Evolutionary conservation across 2,329 filamentous ascomycete genomes (phyloP), one percentile per base, ranked within the genome.

Genomic region (Cercospora berteroae): DNA sequence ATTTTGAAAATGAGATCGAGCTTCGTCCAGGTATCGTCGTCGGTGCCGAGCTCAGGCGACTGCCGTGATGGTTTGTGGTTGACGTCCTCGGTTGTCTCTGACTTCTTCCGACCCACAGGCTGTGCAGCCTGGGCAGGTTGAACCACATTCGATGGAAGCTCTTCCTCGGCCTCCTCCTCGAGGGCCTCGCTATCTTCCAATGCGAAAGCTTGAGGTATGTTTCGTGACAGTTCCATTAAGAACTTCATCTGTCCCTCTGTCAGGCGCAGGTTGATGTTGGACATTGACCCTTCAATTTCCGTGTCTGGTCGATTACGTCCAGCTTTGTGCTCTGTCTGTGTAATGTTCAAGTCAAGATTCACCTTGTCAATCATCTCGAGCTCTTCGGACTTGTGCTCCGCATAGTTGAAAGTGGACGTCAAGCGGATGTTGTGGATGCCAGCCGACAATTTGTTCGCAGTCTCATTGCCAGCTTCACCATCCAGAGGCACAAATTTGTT

Each of bases 321-420:
- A 33, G 87, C 79, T 72, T 88, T 89, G 77, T 99, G 95, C 76
- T 98, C 94, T 0, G 94, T 88, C 79, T 97, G 94, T 2, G 91
- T 96, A 71, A 99, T 89, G 68, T 91, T 92, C 81, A 99, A 97
- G 58, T 91, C 92, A 25, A 99, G 83, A 77, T 99, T 95, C 12
- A 99, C 93, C 73, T 97, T 93, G 75, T 99, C 94, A 73, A 99
- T 97, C 83, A 99, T 90, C 77, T 99, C 93, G 7, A 99, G 83
- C 77, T 97, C 93, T 78, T 99, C 95, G 0, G 88, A 87, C 65
- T 86, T 81, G 36, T 88, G 87, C 2, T 89, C 84, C 0, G 87
- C 79, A 74, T 96, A 98, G 77, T 96, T 87, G 75, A 98, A 93
- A 64, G 92, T 89, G 0, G 94, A 98, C 0, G 93, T 97, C 29